Evolutionary conservation across 2,329 filamentous ascomycete genomes (phyloP), one percentile per base, ranked within the genome.

Genomic region (Diaporthe helianthi): DNA sequence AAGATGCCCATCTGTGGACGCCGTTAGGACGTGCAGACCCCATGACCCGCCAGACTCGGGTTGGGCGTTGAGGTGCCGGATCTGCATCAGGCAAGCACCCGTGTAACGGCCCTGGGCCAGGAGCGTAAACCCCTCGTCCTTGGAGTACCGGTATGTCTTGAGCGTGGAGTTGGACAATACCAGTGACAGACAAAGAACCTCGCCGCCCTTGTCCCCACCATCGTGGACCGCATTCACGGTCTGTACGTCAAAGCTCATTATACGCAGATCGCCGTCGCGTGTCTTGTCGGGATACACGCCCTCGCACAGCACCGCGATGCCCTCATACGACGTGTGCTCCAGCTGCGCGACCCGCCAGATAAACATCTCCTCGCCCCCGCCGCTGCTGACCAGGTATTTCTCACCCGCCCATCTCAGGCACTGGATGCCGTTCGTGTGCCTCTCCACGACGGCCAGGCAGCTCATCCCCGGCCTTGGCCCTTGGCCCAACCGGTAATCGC

Each of bases 311-410:
- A 90, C 83, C 0, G 86, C 87, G 2, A 90, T 78, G 4, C 85
- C 84, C 17, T 74, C 73, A 61, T 85, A 84, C 15, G 76, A 80
- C 1, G 84, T 82, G 15, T 15, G 12, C 31, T 89, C 83, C 8
- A 92, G 77, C 13, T 76, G 76, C 55, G 82, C 83, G 41, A 95
- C 79, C 49, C 87, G 86, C 95, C 96, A 99, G 13, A 94, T 86
- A 74, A 91, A 95, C 72, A 98, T 91, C 79, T 99, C 95, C 78
- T 98, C 95, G 71, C 89, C 90, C 0, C 94, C 96, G 7, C 89
- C 93, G 75, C 93, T 94, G 73, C 93, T 97, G 77, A 98, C 92
- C 2, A 99, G 86, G 74, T 91, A 92, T 1, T 83, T 78, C 2
- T 90, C 87, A 55, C 87, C 85, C 1, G 92, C 89, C 93, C 93